Evolutionary conservation across 1,139 yeast genomes (phyloP), one percentile per base, ranked within the genome.

Genomic region (Lodderomyces metapsilosis): DNA sequence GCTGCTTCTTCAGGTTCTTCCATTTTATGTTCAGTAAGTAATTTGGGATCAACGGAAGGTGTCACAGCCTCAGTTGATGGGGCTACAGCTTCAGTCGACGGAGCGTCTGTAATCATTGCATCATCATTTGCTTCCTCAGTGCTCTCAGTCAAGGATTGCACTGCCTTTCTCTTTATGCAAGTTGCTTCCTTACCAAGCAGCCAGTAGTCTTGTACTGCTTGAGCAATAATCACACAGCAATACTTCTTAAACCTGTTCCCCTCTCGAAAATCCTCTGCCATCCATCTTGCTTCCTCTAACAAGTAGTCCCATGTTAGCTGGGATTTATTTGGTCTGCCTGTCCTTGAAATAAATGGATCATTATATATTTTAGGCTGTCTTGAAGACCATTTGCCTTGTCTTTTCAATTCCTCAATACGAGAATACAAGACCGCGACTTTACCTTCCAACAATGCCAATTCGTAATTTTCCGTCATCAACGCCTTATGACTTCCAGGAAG

Each of bases 361-460:
- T 72, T 59, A 52, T 74, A 83, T 48, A 78, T 75, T 41, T 77
- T 72, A 1, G 95, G 96, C 59, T 94, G 98, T 39, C 96, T 74
- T 43, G 91, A 68, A 21, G 96, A 85, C 98, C 98, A 94, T 53
- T 86, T 82, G 5, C 88, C 88, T 43, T 84, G 84, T 41, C 95
- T 71, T 57, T 89, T 88, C 46, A 94, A 71, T 58, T 91, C 98
- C 56, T 92, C 98, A 37, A 94, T 91, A 44, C 98, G 76, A 3
- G 95, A 87, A 54, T 88, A 87, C 12, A 88, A 80, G n/a, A 89
- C 96, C 0, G 96, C 88, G 8, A 92, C 81, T 57, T 91, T 87
- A 7, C 97, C 96, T 58, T 92, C 99, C n/a, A 88, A 76, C 22
- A 91, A 67, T 0, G 96, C 88, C 53, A 86, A 76, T 54, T 88